Conservation (phyloP, 2,329 filamentous ascomycete species). For the Byssoonygena ceratinophila region DNA sequence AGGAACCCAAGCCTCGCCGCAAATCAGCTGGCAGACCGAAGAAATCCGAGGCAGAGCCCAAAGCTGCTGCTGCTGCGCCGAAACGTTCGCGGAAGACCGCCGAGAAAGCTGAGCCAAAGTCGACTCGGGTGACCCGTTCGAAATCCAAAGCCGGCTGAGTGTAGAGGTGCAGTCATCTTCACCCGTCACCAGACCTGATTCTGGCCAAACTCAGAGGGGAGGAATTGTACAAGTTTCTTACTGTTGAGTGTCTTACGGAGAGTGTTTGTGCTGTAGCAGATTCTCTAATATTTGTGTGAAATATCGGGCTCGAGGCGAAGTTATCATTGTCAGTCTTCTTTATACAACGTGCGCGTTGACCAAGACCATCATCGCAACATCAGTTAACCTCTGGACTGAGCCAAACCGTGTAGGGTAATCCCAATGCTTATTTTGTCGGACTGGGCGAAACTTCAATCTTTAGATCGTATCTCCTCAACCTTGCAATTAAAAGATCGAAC, state of each 20-base stretch:
- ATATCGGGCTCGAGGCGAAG: too few species aligned
- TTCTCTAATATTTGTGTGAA: not conserved
- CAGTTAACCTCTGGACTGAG: too few species aligned
- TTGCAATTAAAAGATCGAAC: too few species aligned
- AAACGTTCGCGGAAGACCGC: slow-evolving; percentile 2
- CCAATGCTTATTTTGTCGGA: too few species aligned
- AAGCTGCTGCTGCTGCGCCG: slow-evolving; percentile 13
- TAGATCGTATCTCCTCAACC: too few species aligned
- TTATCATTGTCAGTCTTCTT: too few species aligned
- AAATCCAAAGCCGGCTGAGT: slow-evolving; percentile 1
- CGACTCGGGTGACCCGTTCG: slow-evolving; percentile 7
- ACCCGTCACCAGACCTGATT: not conserved
- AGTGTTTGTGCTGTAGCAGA: not conserved
- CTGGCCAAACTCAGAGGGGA: too few species aligned
- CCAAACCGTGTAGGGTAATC: too few species aligned
- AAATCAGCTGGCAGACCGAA: slow-evolving; percentile 12
- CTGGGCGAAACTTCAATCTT: too few species aligned
- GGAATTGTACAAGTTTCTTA: too few species aligned
- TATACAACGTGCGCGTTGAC: too few species aligned
- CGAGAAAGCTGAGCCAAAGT: slow-evolving; percentile 1
- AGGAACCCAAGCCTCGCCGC: slow-evolving; percentile 17
- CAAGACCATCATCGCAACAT: too few species aligned
- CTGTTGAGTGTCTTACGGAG: not conserved
- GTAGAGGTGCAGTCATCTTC: not conserved
- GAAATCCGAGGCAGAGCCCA: slow-evolving; percentile 16